Conservation (phyloP, 164 flowering plant species). For the Dillenia suffruticosa region DNA sequence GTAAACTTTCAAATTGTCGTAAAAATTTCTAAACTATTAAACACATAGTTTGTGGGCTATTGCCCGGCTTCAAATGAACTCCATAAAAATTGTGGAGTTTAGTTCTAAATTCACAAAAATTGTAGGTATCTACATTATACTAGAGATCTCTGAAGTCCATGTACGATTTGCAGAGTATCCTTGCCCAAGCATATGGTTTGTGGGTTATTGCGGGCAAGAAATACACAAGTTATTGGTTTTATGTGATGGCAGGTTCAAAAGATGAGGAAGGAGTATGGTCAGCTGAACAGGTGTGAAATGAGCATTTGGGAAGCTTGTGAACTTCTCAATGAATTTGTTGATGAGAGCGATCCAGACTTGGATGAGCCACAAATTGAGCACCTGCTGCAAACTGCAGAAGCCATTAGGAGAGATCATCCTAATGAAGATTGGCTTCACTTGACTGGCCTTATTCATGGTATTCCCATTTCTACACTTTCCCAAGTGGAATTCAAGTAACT, state of each 20-base stretch:
- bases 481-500: neutral
- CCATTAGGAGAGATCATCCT: conserved; percentile 36
- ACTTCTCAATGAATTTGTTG: conserved; percentile 28
- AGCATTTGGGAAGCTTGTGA: conserved; percentile 46
- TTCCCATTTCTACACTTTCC: neutral
- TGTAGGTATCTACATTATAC: too few relatives aligned
- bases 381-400: conserved; percentile 34
- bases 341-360: conserved; percentile 12
- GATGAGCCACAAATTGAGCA: conserved; percentile 39
- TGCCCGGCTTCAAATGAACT: too few relatives aligned
- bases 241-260: conserved; percentile 17
- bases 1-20: too few relatives aligned
- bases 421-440: conserved; percentile 40
- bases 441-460: conserved; percentile 35
- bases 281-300: conserved; percentile 28
- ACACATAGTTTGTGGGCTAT: too few relatives aligned
- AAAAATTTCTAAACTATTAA: too few relatives aligned
- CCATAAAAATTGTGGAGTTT: too few relatives aligned
- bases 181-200: neutral
- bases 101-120: too few relatives aligned
- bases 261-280: conserved; percentile 26
- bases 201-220: neutral
- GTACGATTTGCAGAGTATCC: too few relatives aligned
- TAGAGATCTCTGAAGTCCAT: too few relatives aligned
- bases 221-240: too few relatives aligned